Evolutionary conservation across 2,329 filamentous ascomycete species (phyloP), one percentile per base, ranked within the genome.

Genomic region (Orbilia oligospora): DNA sequence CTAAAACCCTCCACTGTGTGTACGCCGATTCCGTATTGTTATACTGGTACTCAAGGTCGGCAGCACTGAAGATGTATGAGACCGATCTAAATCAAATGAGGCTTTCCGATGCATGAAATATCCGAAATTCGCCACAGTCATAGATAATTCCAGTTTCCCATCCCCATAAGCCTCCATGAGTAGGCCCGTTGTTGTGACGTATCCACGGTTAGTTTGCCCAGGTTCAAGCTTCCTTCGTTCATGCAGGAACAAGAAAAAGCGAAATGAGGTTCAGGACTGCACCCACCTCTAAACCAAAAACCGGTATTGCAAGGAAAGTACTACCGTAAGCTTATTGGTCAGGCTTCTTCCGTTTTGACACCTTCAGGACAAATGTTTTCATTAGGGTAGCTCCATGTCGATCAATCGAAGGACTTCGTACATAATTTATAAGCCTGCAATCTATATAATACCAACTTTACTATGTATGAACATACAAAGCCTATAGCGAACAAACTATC

Each of bases 161-260:
- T 22, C 16, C 53, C 55, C 53, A 24, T 20, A 41, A 49, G 48
- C 30, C 12, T 41, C 14, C 46, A 44, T 53, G 24, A 48, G 27
- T 20, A 58, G 9, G 41, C 56, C 16, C n/a, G 44, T 27, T 66
- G 66, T 63, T 76, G 66, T 76, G 72, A 76, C 72, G 72, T 76
- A 76, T 27, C 38, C 49, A 61, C 36, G 41, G 20, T 69, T n/a
- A 41, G 49, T 30, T 30, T 56, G 38, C 14, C 48, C 48, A 14
- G 55, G 51, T 51, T 38, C 38, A 69, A 55, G 46, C 65, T 56
- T 76, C 56, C 48, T 67, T 76, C 71, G 65, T 48, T 76, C 72
- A 76, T 76, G 72, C 72, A 76, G 72, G 72, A 76, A 76, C 72
- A 24, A 66, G 48, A 76, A 76, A 66, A 41, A 51, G 72, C 72